These are phyloP conservation scores for Magnolia sinica DNA, from an alignment of 164 flowering plant genomes.

Conservation along the genomic window DNA sequence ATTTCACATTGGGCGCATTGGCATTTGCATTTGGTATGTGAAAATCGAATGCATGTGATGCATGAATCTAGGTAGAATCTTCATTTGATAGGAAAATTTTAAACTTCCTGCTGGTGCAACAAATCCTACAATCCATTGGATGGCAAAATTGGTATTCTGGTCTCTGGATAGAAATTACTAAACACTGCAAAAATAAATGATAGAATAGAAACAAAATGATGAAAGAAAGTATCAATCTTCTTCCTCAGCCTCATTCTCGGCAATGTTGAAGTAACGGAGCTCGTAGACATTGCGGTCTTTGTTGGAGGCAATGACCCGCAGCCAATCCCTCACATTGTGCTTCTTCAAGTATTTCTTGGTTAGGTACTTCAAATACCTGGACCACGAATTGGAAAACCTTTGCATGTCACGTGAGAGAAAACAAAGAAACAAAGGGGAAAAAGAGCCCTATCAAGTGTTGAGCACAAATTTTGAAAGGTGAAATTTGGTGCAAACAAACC, in stretches of 20 bases:
- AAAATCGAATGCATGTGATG: too few relatives aligned
- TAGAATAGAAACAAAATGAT: neutral
- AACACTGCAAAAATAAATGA: neutral
- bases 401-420: neutral
- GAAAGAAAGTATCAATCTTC: conserved; percentile 25
- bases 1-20: too few relatives aligned
- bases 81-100: too few relatives aligned
- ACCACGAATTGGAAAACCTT: neutral
- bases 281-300: conserved; percentile 66
- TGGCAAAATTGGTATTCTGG: conserved; percentile 7
- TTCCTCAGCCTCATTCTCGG: conserved; percentile 75
- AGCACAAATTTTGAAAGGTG: too few relatives aligned
- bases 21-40: too few relatives aligned
- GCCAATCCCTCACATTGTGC: conserved; percentile 79
- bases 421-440: neutral
- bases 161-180: neutral
- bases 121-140: neutral
- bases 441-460: too few relatives aligned
- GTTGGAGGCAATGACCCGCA: conserved; percentile 71
- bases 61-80: too few relatives aligned
- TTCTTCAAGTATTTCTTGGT: conserved; percentile 81
- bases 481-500: too few relatives aligned
- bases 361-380: conserved; percentile 67
- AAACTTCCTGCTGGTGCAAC: neutral
- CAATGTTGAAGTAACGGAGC: conserved; percentile 76